phyloP scores from a whole-genome alignment of 345 rosid genomes.

The Eucalyptus fibrosa region DNA sequence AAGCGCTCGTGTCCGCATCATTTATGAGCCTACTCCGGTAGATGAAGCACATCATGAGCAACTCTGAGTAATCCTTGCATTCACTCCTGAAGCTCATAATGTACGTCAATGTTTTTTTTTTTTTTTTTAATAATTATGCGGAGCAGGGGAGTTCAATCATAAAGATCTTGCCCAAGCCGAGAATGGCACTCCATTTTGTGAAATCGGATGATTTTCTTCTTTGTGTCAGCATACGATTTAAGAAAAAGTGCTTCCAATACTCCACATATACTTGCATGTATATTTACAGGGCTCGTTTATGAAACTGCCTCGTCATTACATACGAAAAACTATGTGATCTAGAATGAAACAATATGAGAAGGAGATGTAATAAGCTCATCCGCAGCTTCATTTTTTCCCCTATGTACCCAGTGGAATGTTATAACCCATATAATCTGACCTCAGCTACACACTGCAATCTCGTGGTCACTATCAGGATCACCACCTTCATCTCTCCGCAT shows the following conservation, averaged over 20 bases:
- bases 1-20: neutral
- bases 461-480: neutral
- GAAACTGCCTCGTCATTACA: neutral
- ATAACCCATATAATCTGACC: neutral
- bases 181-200: neutral
- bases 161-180: neutral
- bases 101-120: neutral
- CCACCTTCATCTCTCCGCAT: constrained; percentile 14
- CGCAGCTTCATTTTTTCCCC: neutral
- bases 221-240: neutral
- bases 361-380: neutral
- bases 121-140: neutral
- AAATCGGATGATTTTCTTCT: neutral
- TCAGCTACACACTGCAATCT: neutral
- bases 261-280: neutral
- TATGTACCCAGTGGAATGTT: neutral
- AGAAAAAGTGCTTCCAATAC: neutral
- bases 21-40: neutral
- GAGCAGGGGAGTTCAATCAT: neutral
- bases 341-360: neutral
- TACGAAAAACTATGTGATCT: neutral
- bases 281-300: neutral
- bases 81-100: neutral
- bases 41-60: neutral
- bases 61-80: neutral